Conservation (phyloP, 192 early-diverging fungal species). For the Globomyces pollinis-pini region DNA sequence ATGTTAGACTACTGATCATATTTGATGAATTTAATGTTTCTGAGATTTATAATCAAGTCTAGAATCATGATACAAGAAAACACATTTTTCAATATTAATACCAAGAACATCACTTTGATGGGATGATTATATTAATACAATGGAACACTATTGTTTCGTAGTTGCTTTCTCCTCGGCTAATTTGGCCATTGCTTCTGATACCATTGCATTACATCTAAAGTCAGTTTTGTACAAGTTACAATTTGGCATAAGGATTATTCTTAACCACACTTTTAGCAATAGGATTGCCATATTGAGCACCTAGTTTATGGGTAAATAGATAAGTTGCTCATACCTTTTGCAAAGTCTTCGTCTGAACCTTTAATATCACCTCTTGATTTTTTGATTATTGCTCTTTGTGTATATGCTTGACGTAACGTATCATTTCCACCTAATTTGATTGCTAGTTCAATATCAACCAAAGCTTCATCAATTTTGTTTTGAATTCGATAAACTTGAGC, state of each 20-base stretch:
- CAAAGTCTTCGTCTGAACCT: conserved; percentile 48
- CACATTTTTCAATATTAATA: too few relatives aligned
- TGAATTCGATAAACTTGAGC: conserved; percentile 33
- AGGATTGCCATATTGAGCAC: conserved; percentile 56
- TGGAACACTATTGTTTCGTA: too few relatives aligned
- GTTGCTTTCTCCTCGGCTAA: conserved; percentile 9
- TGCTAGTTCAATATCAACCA: conserved; percentile 46
- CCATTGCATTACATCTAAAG: conserved; percentile 43
- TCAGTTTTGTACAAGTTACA: conserved; percentile 27
- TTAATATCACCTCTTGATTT: conserved; percentile 35
- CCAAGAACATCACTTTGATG: too few relatives aligned
- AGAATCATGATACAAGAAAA: too few relatives aligned
- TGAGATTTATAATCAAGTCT: too few relatives aligned
- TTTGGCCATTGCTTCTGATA: conserved; percentile 47
- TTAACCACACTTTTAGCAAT: conserved; percentile 45
- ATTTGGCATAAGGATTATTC: conserved; percentile 67
- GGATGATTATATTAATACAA: too few relatives aligned
- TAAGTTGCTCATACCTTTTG: conserved; percentile 7
- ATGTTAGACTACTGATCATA: too few relatives aligned
- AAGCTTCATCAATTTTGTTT: conserved; percentile 25
- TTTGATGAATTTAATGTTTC: too few relatives aligned
- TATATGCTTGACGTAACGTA: conserved; percentile 36
- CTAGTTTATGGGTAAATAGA: conserved; percentile 7
- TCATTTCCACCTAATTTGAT: conserved; percentile 44
- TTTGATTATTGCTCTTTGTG: conserved; percentile 52